A percentile compares a stretch with the other conserved stretches of the same genome.
Evolutionary conservation across 2,329 filamentous ascomycete genomes (phyloP).

Genomic region (Arthrobotrys sinensis): DNA sequence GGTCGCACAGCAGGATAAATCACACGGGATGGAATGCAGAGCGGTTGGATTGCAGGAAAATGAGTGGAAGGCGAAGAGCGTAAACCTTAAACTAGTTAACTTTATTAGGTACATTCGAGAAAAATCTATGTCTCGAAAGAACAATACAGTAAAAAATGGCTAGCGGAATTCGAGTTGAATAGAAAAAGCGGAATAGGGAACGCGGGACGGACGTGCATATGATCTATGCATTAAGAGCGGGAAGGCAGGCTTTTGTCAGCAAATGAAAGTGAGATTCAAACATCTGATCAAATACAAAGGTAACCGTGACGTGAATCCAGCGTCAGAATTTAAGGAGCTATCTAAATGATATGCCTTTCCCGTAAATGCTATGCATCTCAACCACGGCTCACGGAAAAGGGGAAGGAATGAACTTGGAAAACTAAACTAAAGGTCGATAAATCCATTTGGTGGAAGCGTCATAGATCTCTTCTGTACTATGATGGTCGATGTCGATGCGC

Average conservation of each 20-base stretch:
- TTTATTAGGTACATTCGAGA: slow-evolving; percentile 10
- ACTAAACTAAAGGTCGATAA: slow-evolving; percentile 8
- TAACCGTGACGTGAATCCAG: neutral
- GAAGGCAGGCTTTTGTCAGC: neutral
- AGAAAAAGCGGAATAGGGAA: slow-evolving; percentile 3
- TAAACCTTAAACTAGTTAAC: neutral
- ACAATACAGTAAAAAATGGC: neutral
- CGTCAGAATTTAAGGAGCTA: neutral
- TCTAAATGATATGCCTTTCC: too few relatives aligned
- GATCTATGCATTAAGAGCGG: slow-evolving; percentile 5
- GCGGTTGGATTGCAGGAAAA: slow-evolving; percentile 26
- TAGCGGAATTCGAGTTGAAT: neutral
- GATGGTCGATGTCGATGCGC: slow-evolving; percentile 48
- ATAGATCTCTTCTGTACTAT: slow-evolving; percentile 32
- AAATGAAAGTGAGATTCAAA: neutral
- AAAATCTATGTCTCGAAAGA: neutral
- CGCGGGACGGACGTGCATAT: neutral
- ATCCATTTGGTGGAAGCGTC: neutral
- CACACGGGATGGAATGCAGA: slow-evolving; percentile 10
- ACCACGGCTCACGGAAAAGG: neutral
- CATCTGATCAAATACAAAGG: neutral
- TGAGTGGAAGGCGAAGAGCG: neutral
- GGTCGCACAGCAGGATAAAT: slow-evolving; percentile 27
- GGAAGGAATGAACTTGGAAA: neutral
- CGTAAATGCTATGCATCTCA: neutral